Evolutionary conservation across 164 flowering plant species (phyloP).

Genomic region (Cinnamomum chago): DNA sequence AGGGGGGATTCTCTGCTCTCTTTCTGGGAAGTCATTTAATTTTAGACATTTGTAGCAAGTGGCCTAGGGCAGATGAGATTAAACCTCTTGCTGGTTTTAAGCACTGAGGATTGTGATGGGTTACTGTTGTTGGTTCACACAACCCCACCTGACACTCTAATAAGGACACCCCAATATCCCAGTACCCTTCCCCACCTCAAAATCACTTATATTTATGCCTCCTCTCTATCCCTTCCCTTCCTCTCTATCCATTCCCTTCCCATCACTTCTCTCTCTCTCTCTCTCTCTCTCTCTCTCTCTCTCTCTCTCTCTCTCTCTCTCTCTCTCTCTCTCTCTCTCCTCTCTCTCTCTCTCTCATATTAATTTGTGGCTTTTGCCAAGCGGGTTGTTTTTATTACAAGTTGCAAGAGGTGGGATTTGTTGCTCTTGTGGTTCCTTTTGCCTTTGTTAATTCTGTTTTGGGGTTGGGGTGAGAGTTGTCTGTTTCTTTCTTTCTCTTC

Average conservation of each 20-base stretch:
- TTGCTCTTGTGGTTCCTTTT: slow-evolving; percentile 9
- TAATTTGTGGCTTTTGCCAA: background rate
- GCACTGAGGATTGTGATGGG: slow-evolving; percentile 51
- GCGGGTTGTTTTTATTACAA: slow-evolving; percentile 20
- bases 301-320: background rate
- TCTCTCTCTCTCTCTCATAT: background rate
- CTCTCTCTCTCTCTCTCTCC: background rate
- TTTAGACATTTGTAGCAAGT: slow-evolving; percentile 19
- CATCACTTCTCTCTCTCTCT: slow-evolving; percentile 8
- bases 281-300: background rate
- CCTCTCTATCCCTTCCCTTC: slow-evolving; percentile 5
- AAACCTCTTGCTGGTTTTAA: slow-evolving; percentile 29
- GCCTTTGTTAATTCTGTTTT: slow-evolving; percentile 7
- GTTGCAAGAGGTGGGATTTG: slow-evolving; percentile 6
- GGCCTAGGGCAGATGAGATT: slow-evolving; percentile 26
- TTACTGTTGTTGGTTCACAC: slow-evolving; percentile 43
- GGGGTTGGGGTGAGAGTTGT: slow-evolving; percentile 28
- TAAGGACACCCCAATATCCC: slow-evolving; percentile 29
- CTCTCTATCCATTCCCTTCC: slow-evolving; percentile 1
- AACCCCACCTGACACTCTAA: slow-evolving; percentile 24
- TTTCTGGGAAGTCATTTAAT: slow-evolving; percentile 15
- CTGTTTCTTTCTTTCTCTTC: background rate
- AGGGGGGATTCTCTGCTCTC: slow-evolving; percentile 18
- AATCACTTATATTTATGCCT: slow-evolving; percentile 12
- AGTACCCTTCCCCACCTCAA: slow-evolving; percentile 5